Percentiles rank a stretch among this genome's conserved stretches.
These are phyloP conservation scores for Aureobasidium lini DNA, from an alignment of 2,329 filamentous ascomycete species.

Conservation along the genomic window DNA sequence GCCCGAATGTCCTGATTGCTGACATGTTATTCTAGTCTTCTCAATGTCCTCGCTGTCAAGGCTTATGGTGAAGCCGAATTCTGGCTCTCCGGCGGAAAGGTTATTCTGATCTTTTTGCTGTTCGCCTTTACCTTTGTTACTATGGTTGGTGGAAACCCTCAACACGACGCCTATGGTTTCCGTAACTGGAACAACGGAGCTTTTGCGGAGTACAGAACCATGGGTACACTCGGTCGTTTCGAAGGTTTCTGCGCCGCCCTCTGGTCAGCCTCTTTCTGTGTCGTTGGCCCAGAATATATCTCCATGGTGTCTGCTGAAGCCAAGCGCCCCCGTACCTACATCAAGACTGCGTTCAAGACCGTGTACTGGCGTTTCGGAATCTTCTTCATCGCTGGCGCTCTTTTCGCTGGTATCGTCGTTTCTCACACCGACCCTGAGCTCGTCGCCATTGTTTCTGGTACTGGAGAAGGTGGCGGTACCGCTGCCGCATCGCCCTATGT, in stretches of 20 bases:
- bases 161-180: slow-evolving; percentile 35
- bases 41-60: slow-evolving; percentile 39
- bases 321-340: slow-evolving; percentile 36
- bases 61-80: slow-evolving; percentile 36
- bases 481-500: slow-evolving; percentile 28
- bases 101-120: slow-evolving; percentile 34
- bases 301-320: slow-evolving; percentile 42
- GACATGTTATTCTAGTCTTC: slow-evolving; percentile 18
- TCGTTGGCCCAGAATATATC: slow-evolving; percentile 42
- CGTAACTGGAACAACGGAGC: slow-evolving; percentile 30
- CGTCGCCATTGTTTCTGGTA: slow-evolving; percentile 17
- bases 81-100: slow-evolving; percentile 39
- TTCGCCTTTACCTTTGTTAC: slow-evolving; percentile 22
- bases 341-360: slow-evolving; percentile 44
- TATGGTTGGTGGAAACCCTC: slow-evolving; percentile 26
- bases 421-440: slow-evolving; percentile 25
- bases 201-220: slow-evolving; percentile 24
- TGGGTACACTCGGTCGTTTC: not conserved
- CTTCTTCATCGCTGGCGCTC: slow-evolving; percentile 41
- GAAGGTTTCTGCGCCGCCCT: slow-evolving; percentile 30
- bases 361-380: slow-evolving; percentile 40
- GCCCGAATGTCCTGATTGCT: slow-evolving; percentile 4
- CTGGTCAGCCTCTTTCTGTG: slow-evolving; percentile 35
- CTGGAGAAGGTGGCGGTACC: slow-evolving; percentile 16
- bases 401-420: slow-evolving; percentile 38